Conservation (phyloP, 2,329 filamentous ascomycete genomes). For the Neonectria neomacrospora region DNA sequence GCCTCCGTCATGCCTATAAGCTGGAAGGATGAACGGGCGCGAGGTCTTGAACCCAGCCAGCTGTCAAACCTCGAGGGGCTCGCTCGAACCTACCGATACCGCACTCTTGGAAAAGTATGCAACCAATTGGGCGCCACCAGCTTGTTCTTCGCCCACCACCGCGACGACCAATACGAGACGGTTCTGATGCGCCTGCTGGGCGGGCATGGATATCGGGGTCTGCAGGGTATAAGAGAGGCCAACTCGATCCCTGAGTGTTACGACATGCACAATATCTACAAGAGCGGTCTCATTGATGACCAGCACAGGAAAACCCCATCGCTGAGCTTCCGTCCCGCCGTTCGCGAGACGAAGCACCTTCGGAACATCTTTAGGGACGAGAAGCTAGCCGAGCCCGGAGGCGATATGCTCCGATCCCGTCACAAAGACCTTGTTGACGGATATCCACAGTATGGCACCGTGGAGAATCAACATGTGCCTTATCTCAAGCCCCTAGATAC, state of each 20-base stretch:
- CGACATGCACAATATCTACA: slow-evolving; percentile 76
- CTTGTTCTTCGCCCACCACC: slow-evolving; percentile 85
- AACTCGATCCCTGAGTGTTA: slow-evolving; percentile 86
- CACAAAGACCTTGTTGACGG: slow-evolving; percentile 38
- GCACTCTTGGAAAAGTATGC: slow-evolving; percentile 72
- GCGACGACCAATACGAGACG: slow-evolving; percentile 92
- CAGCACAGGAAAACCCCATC: slow-evolving; percentile 51
- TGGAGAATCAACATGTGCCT: slow-evolving; percentile 41
- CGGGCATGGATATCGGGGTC: slow-evolving; percentile 75
- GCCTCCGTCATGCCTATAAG: slow-evolving; percentile 43
- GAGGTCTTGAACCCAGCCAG: slow-evolving; percentile 45
- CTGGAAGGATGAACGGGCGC: slow-evolving; percentile 59
- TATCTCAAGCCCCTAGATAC: slow-evolving; percentile 52
- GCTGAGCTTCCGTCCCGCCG: slow-evolving; percentile 51
- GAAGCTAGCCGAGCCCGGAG: slow-evolving; percentile 37
- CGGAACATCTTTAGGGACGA: slow-evolving; percentile 46
- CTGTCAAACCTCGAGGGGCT: slow-evolving; percentile 78
- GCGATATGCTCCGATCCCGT: slow-evolving; percentile 23
- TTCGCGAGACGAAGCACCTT: slow-evolving; percentile 45
- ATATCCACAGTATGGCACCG: slow-evolving; percentile 42
- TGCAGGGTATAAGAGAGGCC: slow-evolving; percentile 74
- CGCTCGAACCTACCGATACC: slow-evolving; percentile 81
- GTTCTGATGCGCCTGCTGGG: slow-evolving; percentile 80
- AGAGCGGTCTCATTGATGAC: slow-evolving; percentile 69
- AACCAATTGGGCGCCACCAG: slow-evolving; percentile 60